Evolutionary conservation across 108 stramenopile genomes (phyloP).

Genomic region (Stephanodiscus minutulus): DNA sequence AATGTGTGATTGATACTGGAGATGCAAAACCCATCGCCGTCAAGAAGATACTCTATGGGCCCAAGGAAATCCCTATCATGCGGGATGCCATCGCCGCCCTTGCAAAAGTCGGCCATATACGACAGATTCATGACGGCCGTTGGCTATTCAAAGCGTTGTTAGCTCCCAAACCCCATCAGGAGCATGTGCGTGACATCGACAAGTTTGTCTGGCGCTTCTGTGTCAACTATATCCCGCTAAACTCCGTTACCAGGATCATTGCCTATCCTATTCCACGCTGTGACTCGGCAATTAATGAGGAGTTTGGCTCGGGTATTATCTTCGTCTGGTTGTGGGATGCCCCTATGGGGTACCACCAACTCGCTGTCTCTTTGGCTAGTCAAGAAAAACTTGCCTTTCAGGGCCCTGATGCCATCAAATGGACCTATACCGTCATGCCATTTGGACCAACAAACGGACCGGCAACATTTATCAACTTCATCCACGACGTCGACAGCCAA

Average conservation of each 20-base stretch:
- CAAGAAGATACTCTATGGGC: no score
- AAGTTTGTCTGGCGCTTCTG: conserved; percentile 11
- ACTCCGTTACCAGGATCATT: background rate
- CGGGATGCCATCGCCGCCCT: no score
- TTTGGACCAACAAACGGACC: conserved; percentile 1
- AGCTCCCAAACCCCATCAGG: background rate
- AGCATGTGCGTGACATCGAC: background rate
- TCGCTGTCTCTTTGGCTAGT: background rate
- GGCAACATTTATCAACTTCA: background rate
- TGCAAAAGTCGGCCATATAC: background rate
- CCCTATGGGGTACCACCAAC: background rate
- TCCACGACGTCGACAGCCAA: background rate
- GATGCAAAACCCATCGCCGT: no score
- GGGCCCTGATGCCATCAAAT: background rate
- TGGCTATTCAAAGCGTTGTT: background rate
- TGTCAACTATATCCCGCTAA: background rate
- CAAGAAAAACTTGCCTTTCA: background rate
- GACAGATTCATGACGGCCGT: background rate
- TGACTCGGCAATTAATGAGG: no score
- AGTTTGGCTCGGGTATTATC: background rate
- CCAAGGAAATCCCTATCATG: background rate
- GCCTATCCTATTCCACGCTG: background rate
- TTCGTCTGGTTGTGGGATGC: background rate
- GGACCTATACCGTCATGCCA: conserved; percentile 3
- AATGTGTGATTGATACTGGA: no score